Conservation (phyloP, 192 early-diverging fungal species). For the Mortierella claussenii region DNA sequence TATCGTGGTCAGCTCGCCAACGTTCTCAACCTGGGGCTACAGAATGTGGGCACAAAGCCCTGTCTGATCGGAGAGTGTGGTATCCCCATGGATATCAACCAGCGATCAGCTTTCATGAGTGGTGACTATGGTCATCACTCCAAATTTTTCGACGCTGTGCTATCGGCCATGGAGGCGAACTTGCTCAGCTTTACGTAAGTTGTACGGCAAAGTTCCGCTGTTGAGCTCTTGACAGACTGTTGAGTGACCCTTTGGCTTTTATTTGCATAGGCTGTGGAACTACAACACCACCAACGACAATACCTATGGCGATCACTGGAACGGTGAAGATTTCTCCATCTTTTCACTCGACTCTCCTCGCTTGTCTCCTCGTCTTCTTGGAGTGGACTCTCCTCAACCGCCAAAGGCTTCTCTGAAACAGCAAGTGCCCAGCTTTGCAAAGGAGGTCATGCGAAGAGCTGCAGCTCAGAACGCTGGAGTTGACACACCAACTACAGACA, state of each 20-base stretch:
- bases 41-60: constrained; percentile 71
- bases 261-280: constrained; percentile 74
- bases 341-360: constrained; percentile 57
- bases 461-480: constrained; percentile 18
- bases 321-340: constrained; percentile 87
- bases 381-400: constrained; percentile 2
- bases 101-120: constrained; percentile 73
- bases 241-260: background rate
- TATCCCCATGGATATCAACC: constrained; percentile 90
- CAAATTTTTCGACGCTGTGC: constrained; percentile 81
- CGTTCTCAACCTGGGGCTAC: constrained; percentile 66
- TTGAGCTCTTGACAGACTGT: background rate
- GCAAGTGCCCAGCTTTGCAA: constrained; percentile 46
- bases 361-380: background rate
- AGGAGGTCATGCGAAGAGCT: constrained; percentile 38
- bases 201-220: background rate
- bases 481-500: background rate
- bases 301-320: constrained; percentile 84
- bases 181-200: constrained; percentile 80
- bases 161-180: constrained; percentile 77
- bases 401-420: constrained; percentile 23
- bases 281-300: constrained; percentile 87
- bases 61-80: constrained; percentile 84
- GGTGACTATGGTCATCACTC: constrained; percentile 79
- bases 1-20: constrained; percentile 79